Conservation (phyloP, 2,329 filamentous ascomycete species). For the Talaromyces sp. region DNA sequence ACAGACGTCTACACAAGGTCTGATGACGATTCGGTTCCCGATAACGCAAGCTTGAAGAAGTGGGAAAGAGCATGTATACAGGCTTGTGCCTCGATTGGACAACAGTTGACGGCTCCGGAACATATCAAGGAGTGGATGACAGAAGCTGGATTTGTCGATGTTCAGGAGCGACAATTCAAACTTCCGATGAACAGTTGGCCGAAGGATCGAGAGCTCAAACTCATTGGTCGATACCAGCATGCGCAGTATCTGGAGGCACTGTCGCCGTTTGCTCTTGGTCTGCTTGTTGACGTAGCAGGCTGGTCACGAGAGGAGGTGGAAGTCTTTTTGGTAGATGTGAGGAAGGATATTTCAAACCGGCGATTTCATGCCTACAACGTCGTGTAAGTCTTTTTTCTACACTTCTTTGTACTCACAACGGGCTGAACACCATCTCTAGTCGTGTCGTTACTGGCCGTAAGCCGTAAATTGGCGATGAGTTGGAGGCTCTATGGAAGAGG, state of each 20-base stretch:
- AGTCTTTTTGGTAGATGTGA: neutral
- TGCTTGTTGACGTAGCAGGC: neutral
- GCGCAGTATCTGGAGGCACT: neutral
- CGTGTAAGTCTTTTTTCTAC: neutral
- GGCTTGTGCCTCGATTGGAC: neutral
- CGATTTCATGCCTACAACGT: neutral
- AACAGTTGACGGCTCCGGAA: neutral
- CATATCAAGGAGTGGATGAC: neutral
- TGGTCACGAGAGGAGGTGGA: neutral
- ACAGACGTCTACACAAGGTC: constrained; percentile 1
- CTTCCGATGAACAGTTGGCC: constrained; percentile 3
- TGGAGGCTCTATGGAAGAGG: constrained; percentile 25
- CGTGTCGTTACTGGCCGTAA: too few species aligned
- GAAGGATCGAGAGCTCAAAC: neutral
- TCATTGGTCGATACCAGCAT: neutral
- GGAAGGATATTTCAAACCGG: neutral
- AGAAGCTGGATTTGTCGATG: constrained; percentile 1
- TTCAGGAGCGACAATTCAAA: constrained; percentile 3
- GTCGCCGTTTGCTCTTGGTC: neutral
- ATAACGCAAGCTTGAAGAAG: neutral
- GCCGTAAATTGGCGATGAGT: constrained; percentile 25
- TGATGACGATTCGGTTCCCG: neutral
- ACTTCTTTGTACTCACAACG: too few species aligned
- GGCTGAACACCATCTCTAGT: too few species aligned
- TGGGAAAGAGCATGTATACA: neutral